Base-by-base conservation (phyloP, 2,329 filamentous ascomycete species). In the Aspergillus brasiliensis region DNA sequence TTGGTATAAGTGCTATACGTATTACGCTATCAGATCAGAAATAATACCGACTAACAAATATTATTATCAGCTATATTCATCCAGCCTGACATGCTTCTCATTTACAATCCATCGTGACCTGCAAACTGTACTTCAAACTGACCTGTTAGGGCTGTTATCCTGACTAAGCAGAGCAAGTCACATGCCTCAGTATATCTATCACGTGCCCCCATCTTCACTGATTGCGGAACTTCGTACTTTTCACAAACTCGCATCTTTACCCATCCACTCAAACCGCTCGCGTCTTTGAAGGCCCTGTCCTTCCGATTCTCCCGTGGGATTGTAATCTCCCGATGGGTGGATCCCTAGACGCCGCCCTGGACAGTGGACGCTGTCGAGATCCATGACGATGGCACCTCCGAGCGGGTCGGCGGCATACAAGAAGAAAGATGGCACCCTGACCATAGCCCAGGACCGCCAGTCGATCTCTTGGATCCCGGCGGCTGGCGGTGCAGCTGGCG, bases 341-440 rank as follows among this genome's bases (percentile, higher is more conserved):
- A 71, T 67, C 62, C 64, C 58, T 70, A 68, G 61, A 65, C 67
- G 65, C 66, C 60, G 67, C 68, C 63, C 69, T 71, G 67, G 69
- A 75, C 69, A 74, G 74, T 75, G 74, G 70, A 73, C 70, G 70
- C 71, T 74, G 72, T 71, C 68, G 64, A 71, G 66, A 70, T 65
- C 65, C 67, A 69, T 62, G 68, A 74, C 67, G 66, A 76, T 76
- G 74, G 71, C 75, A 65, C 68, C 83, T 63, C 86, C 86, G 55
- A 84, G 82, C 67, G 91, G 88, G 61, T 86, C 84, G 64, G 88
- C 90, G 55, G 82, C 88, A 60, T 98, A 95, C 84, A 98, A 97
- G 80, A 99, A 98, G 82, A 95, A 96, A 78, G 91, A 98, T 81
- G 95, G 95, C 74, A 86, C 86, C 62, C 81, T 99, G 70, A 86